These are phyloP conservation scores for Adenanthera pavonina DNA, from an alignment of 306 rosid species.

Conservation along the genomic window DNA sequence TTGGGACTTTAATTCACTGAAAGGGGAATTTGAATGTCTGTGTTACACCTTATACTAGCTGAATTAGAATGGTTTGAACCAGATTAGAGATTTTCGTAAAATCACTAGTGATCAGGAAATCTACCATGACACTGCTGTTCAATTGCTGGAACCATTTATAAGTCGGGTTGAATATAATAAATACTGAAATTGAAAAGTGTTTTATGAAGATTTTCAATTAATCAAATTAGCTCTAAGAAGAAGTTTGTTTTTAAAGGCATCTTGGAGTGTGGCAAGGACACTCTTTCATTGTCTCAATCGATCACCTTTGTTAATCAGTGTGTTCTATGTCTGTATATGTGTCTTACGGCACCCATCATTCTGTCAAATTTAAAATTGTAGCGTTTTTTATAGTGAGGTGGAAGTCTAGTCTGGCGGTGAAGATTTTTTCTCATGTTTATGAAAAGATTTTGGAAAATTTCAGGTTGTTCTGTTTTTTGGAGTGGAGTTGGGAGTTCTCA, in stretches of 20 bases:
- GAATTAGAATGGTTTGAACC: conserved; percentile 1
- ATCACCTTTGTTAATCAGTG: background rate
- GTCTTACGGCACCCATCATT: background rate
- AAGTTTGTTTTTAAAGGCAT: background rate
- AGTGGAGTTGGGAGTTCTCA: background rate
- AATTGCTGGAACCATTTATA: background rate
- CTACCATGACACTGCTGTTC: background rate
- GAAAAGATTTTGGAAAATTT: background rate
- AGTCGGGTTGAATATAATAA: background rate
- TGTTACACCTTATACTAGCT: background rate
- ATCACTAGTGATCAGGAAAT: background rate
- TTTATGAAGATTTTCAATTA: background rate
- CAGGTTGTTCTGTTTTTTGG: background rate
- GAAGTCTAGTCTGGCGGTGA: background rate
- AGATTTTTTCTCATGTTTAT: too few relatives aligned
- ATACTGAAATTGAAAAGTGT: background rate
- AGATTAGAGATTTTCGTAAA: background rate
- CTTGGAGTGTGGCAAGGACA: background rate
- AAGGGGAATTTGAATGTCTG: background rate
- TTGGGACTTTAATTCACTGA: background rate
- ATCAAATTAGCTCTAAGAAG: background rate
- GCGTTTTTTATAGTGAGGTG: background rate
- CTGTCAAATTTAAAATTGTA: background rate
- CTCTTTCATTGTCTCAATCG: background rate
- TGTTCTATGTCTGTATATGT: background rate